Evolutionary conservation across 371 early-diverging fungal genomes (phyloP), one percentile per base, ranked within the genome.

Genomic region (Capillidium heterosporum): DNA sequence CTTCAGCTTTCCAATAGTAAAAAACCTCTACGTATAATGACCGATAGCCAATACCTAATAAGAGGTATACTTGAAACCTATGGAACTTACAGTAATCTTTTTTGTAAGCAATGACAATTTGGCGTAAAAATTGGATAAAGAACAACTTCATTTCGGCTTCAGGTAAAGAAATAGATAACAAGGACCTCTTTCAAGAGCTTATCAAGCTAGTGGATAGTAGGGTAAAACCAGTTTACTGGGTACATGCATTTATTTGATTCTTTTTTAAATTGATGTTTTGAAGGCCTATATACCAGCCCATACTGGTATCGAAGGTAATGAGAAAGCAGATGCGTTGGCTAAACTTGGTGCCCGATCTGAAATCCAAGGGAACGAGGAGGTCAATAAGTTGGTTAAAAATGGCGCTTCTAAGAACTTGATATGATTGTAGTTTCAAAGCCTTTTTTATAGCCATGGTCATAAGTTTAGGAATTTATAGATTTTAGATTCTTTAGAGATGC

Each of bases 31-130:
- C 71, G 71, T 32, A 74, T 91, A 26, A 59, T 71, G 32, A 82
- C 89, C 1, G 90, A 91, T 61, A 84, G 85, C 21, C 67, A 61
- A 59, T 88, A 88, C 64, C 67, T 76, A 1, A 67, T 73, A 27
- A 73, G 80, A n/a, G 74, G 77, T 66, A 71, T 50, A 57, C 40
- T 21, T 11, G 29, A 21, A 0, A 21, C 26, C 47, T 59, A 59
- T 13, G 26, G 21, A n/a, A 13, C 8, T 50, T 11, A 28, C 7
- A 15, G 13, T 28, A 17, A 50, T 32, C 7, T 47, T 28, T 31
- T 48, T 43, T n/a, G 35, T 32, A 56, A 67, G 77, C 78, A 53
- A 62, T 75, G 3, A 80, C 68, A 0, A 57, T 61, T 1, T 92
- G 92, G 92, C 69, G 74, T 23, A 60, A 59, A 10, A 68, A 62